Evolutionary conservation across 176 grass and related monocot genomes (phyloP), one percentile per base, ranked within the genome.

Genomic region (Stipa capillata): DNA sequence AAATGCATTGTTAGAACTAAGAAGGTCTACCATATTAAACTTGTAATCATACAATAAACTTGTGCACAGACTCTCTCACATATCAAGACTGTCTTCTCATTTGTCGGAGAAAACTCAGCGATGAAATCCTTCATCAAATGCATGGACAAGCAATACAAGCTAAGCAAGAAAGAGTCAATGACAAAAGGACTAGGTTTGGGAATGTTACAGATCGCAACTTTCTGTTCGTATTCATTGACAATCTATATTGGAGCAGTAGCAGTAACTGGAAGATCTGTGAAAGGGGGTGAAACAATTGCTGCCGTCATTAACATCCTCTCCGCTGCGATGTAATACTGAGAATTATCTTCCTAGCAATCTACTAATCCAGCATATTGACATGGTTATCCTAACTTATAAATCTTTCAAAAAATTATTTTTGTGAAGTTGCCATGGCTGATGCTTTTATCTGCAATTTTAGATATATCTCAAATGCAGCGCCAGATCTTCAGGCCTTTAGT

Each of bases 41-140:
- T 65, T 74, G 21, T 49, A 53, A 47, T 41, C 2, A 3, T 82
- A 60, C 47, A 47, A 52, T 78, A 64, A 17, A 63, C 72, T 39
- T 34, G 35, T 65, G 34, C 64, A 52, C 89, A 92, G 86, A 84
- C 87, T 44, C 18, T 92, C 25, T 83, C 86, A 31, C 72, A 92
- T 60, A 86, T 92, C 51, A 85, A 83, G 77, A 92, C 80, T 2
- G 84, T 92, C 21, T 86, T 92, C 77, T 92, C 90, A 21, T 92
- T 92, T 37, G 90, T 87, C 8, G 86, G 90, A 67, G 90, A 92
- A 78, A 80, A 55, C 27, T 81, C 50, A 4, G 76, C 86, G 11
- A 51, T 92, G 4, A 86, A 77, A 61, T 76, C 74, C 51, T 89
- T 89, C 72, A 60, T 70, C 39, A 36, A 80, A 58, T 84, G 72